These are phyloP conservation scores for Hippophae gyantsensis DNA, from an alignment of 306 rosid species.

Conservation along the genomic window DNA sequence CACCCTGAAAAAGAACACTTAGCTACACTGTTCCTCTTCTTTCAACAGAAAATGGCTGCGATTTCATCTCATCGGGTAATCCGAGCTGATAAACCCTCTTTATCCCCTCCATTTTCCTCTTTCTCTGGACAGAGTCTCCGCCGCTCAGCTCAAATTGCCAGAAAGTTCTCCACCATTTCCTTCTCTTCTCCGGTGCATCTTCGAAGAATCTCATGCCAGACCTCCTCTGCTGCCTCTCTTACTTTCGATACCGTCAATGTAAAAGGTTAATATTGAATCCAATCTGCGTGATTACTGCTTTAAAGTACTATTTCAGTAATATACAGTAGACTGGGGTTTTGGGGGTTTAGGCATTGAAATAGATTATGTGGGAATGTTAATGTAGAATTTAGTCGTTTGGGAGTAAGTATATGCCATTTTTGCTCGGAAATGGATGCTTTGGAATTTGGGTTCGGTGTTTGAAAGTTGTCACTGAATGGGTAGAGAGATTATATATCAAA, in stretches of 20 bases:
- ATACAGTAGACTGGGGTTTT: neutral
- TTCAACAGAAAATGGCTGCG: constrained; percentile 36
- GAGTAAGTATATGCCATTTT: neutral
- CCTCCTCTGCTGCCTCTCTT: constrained; percentile 26
- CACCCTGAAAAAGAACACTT: no score
- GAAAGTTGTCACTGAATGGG: neutral
- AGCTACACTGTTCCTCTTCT: neutral
- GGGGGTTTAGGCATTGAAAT: neutral
- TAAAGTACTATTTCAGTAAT: neutral
- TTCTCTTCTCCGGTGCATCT: constrained; percentile 24
- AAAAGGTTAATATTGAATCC: constrained; percentile 18
- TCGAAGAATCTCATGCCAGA: constrained; percentile 39
- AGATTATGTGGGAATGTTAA: neutral
- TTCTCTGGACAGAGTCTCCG: constrained; percentile 27
- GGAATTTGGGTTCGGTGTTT: constrained; percentile 6
- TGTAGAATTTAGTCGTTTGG: neutral
- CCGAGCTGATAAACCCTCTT: constrained; percentile 26
- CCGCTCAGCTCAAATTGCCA: constrained; percentile 15
- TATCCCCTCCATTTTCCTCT: constrained; percentile 22
- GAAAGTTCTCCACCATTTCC: constrained; percentile 16
- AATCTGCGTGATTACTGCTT: neutral
- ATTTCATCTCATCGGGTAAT: constrained; percentile 17
- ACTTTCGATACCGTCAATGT: constrained; percentile 20
- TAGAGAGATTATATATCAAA: no score
- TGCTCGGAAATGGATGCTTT: neutral